phyloP scores from a whole-genome alignment of 2,329 filamentous ascomycete genomes.

The Apiospora arundinis region DNA sequence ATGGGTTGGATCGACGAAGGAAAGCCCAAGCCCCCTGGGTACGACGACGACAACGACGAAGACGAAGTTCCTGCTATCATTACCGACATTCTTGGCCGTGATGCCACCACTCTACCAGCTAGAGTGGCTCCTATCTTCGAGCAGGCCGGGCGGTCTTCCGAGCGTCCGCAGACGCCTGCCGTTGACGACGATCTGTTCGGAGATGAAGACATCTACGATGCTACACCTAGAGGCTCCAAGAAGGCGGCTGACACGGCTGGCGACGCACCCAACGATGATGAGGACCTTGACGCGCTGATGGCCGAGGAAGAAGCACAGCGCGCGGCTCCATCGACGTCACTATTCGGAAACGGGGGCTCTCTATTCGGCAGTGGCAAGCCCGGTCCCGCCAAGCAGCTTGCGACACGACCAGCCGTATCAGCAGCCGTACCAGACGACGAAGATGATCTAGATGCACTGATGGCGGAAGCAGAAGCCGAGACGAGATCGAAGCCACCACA shows the following conservation, averaged over 20 bases:
- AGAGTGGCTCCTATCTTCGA: conserved; percentile 48
- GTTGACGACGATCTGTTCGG: conserved; percentile 43
- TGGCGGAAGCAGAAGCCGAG: conserved; percentile 54
- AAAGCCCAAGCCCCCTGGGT: conserved; percentile 54
- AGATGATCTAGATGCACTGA: conserved; percentile 40
- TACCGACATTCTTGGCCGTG: conserved; percentile 35
- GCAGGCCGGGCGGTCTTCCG: conserved; percentile 32
- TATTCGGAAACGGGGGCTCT: conserved; percentile 31
- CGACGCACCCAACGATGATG: conserved; percentile 46
- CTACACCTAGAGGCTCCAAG: conserved; percentile 50
- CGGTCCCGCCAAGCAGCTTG: not conserved
- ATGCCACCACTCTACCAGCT: conserved; percentile 39
- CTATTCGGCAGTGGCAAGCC: not conserved
- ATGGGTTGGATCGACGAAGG: conserved; percentile 85
- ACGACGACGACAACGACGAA: conserved; percentile 40
- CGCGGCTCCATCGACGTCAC: conserved; percentile 25
- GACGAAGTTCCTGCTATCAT: conserved; percentile 35
- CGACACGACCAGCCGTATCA: conserved; percentile 39
- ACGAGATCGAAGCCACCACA: conserved; percentile 24
- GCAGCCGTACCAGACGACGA: conserved; percentile 38
- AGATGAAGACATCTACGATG: conserved; percentile 62
- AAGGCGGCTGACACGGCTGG: conserved; percentile 29
- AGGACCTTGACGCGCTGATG: conserved; percentile 41
- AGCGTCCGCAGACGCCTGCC: conserved; percentile 41
- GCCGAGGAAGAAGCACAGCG: conserved; percentile 26